Evolutionary conservation across 164 flowering plant species (phyloP), one percentile per base, ranked within the genome.

Genomic region (Echeveria elegans): DNA sequence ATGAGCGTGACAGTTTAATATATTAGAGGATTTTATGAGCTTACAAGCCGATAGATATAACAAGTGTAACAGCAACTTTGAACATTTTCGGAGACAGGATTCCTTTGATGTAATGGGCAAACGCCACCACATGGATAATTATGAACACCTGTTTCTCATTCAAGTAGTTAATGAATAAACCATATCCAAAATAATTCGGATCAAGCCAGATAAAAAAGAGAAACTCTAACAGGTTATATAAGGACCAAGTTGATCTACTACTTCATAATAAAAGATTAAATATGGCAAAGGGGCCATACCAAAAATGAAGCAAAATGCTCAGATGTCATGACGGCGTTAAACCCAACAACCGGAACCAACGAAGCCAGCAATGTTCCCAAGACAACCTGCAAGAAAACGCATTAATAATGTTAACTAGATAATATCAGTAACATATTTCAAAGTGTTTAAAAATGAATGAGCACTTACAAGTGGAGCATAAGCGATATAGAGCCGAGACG

Each of bases 301-400:
- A 95, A 71, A 81, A 95, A 95, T 64, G 99, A 95, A 14, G 92
- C 99, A 86, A 95, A 95, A 82, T 95, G 97, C 69, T 95, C 99
- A 1, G 99, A 95, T 67, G 99, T 95, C 94, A 95, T 82, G 65
- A 95, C 97, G n/a, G 97, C 99, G 82, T 95, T 95, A 67, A 95
- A 95, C 38, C 99, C 99, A 68, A 95, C 99, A 63, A 95, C 97
- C 70, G 99, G 99, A 60, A 95, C 99, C 82, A 95, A 75, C 24
- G 99, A 75, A 32, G 99, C 97, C 47, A 92, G 74, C 72, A 95
- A 71, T 64, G 99, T 95, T 34, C 97, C 97, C 70, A 95, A 67
- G 58, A 95, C 85, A 75, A 95, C 90, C 99, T 95, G 87, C 79
- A 63, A 37, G 64, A 31, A 61, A 28, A 63, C 47, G 37, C 11